Conservation (phyloP, 306 rosid genomes). For the Sechiopsis laciniata region DNA sequence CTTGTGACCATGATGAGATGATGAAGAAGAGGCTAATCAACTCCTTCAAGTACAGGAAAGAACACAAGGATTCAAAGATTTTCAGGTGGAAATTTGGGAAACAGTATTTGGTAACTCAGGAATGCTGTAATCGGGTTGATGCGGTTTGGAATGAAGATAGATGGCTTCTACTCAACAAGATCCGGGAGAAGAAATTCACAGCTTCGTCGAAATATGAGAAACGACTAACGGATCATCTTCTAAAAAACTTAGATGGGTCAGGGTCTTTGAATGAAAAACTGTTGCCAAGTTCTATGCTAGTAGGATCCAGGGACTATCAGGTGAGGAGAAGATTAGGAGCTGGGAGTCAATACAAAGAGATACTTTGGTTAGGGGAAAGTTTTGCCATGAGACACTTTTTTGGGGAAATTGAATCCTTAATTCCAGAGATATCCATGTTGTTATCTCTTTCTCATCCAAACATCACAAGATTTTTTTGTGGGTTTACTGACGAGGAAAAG, state of each 20-base stretch:
- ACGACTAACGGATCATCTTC: slow-evolving; percentile 42
- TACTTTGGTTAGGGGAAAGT: slow-evolving; percentile 74
- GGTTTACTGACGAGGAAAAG: slow-evolving; percentile 68
- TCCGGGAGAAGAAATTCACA: slow-evolving; percentile 45
- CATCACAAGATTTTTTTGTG: slow-evolving; percentile 54
- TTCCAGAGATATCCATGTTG: slow-evolving; percentile 50
- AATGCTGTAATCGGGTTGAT: slow-evolving; percentile 46
- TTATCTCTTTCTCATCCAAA: slow-evolving; percentile 78
- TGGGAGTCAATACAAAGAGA: slow-evolving; percentile 69
- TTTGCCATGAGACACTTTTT: slow-evolving; percentile 56
- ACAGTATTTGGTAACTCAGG: slow-evolving; percentile 55
- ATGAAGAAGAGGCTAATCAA: slow-evolving; percentile 46
- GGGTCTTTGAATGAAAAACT: slow-evolving; percentile 45
- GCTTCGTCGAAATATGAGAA: slow-evolving; percentile 47
- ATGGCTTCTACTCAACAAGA: slow-evolving; percentile 51
- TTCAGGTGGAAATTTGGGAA: slow-evolving; percentile 85
- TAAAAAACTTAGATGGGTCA: slow-evolving; percentile 42
- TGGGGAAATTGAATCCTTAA: slow-evolving; percentile 59
- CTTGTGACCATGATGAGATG: slow-evolving; percentile 57
- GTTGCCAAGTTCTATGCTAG: slow-evolving; percentile 54
- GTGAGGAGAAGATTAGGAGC: slow-evolving; percentile 69
- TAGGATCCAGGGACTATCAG: slow-evolving; percentile 63
- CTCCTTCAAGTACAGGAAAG: slow-evolving; percentile 50
- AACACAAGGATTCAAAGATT: slow-evolving; percentile 59
- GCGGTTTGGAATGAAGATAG: slow-evolving; percentile 72